Conservation (phyloP, 345 rosid species). For the Passiflora organensis region DNA sequence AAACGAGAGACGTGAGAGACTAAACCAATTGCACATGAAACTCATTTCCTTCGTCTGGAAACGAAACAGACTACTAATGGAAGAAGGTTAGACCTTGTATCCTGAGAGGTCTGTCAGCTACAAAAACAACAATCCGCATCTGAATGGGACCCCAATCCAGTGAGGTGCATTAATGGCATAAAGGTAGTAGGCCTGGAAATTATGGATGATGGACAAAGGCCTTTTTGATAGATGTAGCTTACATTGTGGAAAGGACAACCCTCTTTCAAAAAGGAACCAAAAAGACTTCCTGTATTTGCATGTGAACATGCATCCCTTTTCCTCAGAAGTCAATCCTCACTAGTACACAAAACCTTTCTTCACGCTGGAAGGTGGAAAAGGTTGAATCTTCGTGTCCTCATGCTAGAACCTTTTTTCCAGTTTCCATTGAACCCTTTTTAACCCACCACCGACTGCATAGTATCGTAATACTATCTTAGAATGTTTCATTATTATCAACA, state of each 20-base stretch:
- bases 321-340: constrained; percentile 18
- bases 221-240: constrained; percentile 8
- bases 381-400: neutral
- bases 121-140: neutral
- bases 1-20: no score
- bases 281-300: constrained; percentile 19
- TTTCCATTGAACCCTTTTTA: neutral
- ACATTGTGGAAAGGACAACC: constrained; percentile 34
- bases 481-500: no score
- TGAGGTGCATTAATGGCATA: constrained; percentile 31
- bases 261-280: constrained; percentile 2
- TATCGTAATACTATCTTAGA: no score
- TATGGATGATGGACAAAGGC: neutral
- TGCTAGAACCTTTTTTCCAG: neutral
- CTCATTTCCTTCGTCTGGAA: no score
- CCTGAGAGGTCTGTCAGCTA: neutral
- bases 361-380: neutral
- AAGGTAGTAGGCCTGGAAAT: constrained; percentile 20
- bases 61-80: no score
- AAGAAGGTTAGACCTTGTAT: no score
- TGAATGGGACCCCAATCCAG: constrained; percentile 16
- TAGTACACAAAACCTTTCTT: neutral
- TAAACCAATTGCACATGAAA: no score
- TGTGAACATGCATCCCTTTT: constrained; percentile 42
- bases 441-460: neutral